Percentiles rank a stretch among this genome's conserved stretches.
Conservation (phyloP, 164 flowering plant genomes). For the Aristolochia contorta region DNA sequence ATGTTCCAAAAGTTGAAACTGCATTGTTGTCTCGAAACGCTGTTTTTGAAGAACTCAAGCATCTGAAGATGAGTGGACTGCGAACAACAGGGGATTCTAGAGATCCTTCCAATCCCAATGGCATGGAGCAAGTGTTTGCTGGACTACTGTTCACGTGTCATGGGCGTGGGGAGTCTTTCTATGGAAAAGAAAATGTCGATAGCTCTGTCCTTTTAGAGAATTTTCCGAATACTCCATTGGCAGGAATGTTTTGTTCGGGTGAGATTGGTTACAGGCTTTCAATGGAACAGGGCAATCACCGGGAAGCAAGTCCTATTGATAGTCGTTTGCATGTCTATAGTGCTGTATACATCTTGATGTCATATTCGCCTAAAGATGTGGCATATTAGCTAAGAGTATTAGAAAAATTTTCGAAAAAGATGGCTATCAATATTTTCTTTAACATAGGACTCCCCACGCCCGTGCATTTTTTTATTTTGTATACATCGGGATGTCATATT, state of each 20-base stretch:
- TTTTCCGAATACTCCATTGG: conserved; percentile 47
- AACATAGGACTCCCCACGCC: too few relatives aligned
- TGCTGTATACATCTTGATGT: conserved; percentile 41
- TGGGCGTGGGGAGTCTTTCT: conserved; percentile 62
- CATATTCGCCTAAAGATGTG: conserved; percentile 18
- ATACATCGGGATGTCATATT: conserved; percentile 41
- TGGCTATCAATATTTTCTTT: too few relatives aligned
- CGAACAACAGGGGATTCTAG: background rate
- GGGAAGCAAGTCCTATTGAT: conserved; percentile 9
- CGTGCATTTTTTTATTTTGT: too few relatives aligned
- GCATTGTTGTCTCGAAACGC: conserved; percentile 27
- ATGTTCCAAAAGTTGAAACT: conserved; percentile 30
- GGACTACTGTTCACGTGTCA: conserved; percentile 56
- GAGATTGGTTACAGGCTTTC: conserved; percentile 48
- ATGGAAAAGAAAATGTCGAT: conserved; percentile 37
- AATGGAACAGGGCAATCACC: background rate
- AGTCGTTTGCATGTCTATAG: conserved; percentile 39
- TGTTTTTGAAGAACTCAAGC: conserved; percentile 25
- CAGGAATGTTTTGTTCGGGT: conserved; percentile 56
- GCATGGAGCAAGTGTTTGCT: conserved; percentile 30
- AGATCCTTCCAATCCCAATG: conserved; percentile 6
- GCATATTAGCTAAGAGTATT: too few relatives aligned
- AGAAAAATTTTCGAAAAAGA: too few relatives aligned
- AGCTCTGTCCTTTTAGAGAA: conserved; percentile 48
- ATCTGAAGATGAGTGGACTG: conserved; percentile 20